Percentiles rank a stretch among this genome's conserved stretches.
These are phyloP conservation scores for Pseudogymnoascus sp. DNA, from an alignment of 2,329 filamentous ascomycete species.

Conservation along the genomic window DNA sequence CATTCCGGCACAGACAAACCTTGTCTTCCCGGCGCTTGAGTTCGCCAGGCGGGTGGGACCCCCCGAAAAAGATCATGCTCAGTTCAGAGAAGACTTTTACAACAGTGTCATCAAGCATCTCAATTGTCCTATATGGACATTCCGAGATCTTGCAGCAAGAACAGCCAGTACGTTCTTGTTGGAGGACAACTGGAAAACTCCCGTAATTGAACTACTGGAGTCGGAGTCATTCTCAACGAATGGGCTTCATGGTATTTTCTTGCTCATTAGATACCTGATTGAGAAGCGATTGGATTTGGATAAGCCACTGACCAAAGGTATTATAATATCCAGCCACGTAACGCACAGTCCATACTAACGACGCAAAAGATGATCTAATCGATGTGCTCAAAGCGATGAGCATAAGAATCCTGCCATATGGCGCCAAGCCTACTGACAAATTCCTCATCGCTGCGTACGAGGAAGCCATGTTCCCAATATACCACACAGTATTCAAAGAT, in stretches of 20 bases:
- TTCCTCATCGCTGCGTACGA: constrained; percentile 25
- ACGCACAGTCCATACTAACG: constrained; percentile 14
- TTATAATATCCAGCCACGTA: not conserved
- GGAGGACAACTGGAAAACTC: constrained; percentile 41
- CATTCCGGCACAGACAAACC: constrained; percentile 14
- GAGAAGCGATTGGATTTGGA: constrained; percentile 46
- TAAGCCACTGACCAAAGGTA: constrained; percentile 37
- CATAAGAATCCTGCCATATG: not conserved
- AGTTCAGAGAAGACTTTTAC: constrained; percentile 48
- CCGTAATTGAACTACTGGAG: constrained; percentile 29
- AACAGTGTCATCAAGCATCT: constrained; percentile 55
- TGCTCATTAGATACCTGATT: constrained; percentile 50
- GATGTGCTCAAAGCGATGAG: not conserved
- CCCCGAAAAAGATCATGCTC: constrained; percentile 37
- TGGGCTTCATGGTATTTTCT: constrained; percentile 49
- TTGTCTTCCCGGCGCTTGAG: constrained; percentile 74
- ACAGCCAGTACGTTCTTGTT: constrained; percentile 60
- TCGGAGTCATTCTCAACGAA: constrained; percentile 38
- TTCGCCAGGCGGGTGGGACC: constrained; percentile 67
- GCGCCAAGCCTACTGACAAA: not conserved
- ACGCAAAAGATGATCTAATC: constrained; percentile 23
- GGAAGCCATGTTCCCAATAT: constrained; percentile 27
- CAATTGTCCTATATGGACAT: constrained; percentile 67
- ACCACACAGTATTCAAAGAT: constrained; percentile 4
- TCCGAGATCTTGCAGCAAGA: constrained; percentile 72